Percentiles rank a stretch among this genome's conserved stretches.
Evolutionary conservation across 75 land plant genomes (phyloP).

Genomic region (Isoetes taiwanensis): DNA sequence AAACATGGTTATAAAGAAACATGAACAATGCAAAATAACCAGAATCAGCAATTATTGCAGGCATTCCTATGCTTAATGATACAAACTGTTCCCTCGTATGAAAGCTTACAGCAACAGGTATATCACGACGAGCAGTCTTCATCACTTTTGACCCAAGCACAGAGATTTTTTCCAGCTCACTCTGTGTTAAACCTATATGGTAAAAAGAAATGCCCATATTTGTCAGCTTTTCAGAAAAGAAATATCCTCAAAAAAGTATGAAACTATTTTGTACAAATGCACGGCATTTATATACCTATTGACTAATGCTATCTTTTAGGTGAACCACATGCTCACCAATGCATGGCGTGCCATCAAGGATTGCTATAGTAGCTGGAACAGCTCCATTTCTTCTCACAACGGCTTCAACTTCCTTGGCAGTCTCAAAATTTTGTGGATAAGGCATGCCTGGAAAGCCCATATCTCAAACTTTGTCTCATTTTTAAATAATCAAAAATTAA

Average conservation of each 20-base stretch:
- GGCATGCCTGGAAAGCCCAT: constrained; percentile 62
- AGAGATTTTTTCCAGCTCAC: constrained; percentile 61
- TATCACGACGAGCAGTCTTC: constrained; percentile 91
- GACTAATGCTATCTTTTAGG: neutral
- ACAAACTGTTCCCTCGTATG: too few species aligned
- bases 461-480: neutral
- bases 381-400: constrained; percentile 70
- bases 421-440: constrained; percentile 78
- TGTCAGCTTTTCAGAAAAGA: neutral
- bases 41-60: too few species aligned
- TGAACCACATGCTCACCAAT: constrained; percentile 35
- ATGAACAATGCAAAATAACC: too few species aligned
- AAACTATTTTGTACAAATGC: neutral
- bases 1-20: too few species aligned
- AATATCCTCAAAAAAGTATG: neutral
- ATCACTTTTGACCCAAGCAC: constrained; percentile 39
- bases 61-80: too few species aligned
- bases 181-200: constrained; percentile 39
- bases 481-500: neutral
- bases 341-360: constrained; percentile 83
- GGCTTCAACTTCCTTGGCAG: constrained; percentile 70
- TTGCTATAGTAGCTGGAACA: constrained; percentile 92
- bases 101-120: constrained; percentile 85
- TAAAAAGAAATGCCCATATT: neutral
- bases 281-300: neutral